These are phyloP conservation scores for Vigna angularis DNA, from an alignment of 306 rosid species.

Conservation along the genomic window DNA sequence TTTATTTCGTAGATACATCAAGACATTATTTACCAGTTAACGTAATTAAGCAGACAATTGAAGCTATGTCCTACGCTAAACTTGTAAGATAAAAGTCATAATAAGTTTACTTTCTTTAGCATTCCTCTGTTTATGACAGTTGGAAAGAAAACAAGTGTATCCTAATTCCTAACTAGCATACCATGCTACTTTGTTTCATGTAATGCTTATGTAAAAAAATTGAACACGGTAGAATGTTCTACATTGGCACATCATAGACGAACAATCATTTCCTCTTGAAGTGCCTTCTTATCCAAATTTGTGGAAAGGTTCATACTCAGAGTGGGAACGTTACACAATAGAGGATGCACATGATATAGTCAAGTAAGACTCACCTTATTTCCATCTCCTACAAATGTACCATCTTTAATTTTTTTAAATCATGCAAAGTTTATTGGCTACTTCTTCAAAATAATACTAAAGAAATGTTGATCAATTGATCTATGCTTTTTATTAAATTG, in stretches of 20 bases:
- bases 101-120: conserved; percentile 34
- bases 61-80: conserved; percentile 94
- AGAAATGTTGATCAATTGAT: not conserved
- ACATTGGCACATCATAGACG: conserved; percentile 96
- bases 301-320: conserved; percentile 88
- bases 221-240: conserved; percentile 85
- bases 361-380: conserved; percentile 63
- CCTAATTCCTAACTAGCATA: conserved; percentile 22
- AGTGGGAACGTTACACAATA: conserved; percentile 88
- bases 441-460: not conserved
- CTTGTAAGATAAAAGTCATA: conserved; percentile 65
- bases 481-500: conserved; percentile 25
- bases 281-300: conserved; percentile 86
- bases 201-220: conserved; percentile 52
- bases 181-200: conserved; percentile 37
- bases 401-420: conserved; percentile 24
- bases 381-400: conserved; percentile 36
- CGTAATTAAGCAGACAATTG: conserved; percentile 86
- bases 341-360: conserved; percentile 96
- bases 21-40: conserved; percentile 88
- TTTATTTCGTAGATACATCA: conserved; percentile 81
- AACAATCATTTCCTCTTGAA: conserved; percentile 89
- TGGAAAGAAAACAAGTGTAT: conserved; percentile 34
- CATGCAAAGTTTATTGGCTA: not conserved
- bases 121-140: conserved; percentile 23